A percentile compares a stretch with the other conserved stretches of the same genome.
phyloP scores from a whole-genome alignment of 805 yeast genomes.

The Soucietia sequanensis region DNA sequence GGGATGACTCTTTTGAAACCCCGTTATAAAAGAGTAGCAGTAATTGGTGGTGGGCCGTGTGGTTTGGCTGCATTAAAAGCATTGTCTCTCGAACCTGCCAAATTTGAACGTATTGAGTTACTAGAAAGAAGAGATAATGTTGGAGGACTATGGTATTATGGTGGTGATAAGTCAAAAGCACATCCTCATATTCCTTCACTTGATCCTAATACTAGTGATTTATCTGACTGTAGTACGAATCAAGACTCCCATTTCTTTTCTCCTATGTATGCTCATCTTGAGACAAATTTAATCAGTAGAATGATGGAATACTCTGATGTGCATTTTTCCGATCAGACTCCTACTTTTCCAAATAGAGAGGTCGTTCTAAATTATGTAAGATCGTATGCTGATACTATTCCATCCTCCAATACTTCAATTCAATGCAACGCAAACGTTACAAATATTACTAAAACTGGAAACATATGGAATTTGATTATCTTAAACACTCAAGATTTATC shows the following conservation, averaged over 20 bases:
- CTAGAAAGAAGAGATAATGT: constrained; percentile 56
- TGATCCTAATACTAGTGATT: constrained; percentile 18
- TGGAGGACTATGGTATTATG: constrained; percentile 82
- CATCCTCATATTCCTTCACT: constrained; percentile 16
- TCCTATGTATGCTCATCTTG: constrained; percentile 63
- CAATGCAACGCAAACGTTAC: too few relatives aligned
- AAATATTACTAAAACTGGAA: constrained; percentile 7
- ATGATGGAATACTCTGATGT: constrained; percentile 57
- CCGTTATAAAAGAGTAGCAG: constrained; percentile 44
- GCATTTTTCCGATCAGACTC: constrained; percentile 24
- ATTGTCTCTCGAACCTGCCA: constrained; percentile 46
- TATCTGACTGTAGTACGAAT: constrained; percentile 13
- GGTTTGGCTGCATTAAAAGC: constrained; percentile 70
- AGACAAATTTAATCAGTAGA: constrained; percentile 64
- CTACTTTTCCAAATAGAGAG: constrained; percentile 56
- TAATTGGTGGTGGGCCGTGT: constrained; percentile 78
- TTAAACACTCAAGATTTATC: too few relatives aligned
- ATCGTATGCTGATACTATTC: constrained; percentile 43
- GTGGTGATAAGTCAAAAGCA: constrained; percentile 28
- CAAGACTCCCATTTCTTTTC: constrained; percentile 20
- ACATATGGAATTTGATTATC: too few relatives aligned
- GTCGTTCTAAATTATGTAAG: constrained; percentile 64
- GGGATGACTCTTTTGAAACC: background rate
- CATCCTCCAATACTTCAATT: constrained; percentile 13
- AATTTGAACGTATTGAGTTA: constrained; percentile 47